A percentile compares a stretch with the other conserved stretches of the same genome.
Conservation (phyloP, 148 eudicot genomes). For the Rhododendron molle region DNA sequence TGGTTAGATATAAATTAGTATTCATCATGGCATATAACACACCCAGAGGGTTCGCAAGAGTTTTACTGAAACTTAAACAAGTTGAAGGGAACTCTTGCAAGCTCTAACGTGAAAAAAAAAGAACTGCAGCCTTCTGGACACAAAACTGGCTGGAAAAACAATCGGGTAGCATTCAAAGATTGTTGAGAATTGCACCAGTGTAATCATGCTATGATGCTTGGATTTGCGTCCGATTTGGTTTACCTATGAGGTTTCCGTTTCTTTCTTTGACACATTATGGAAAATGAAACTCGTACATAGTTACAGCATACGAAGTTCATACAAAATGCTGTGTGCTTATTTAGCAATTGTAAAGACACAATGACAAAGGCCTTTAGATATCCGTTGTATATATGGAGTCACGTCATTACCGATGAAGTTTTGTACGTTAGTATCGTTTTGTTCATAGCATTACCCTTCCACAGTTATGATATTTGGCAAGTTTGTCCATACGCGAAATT, state of each 20-base stretch:
- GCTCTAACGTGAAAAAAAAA: background rate
- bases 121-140: background rate
- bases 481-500: background rate
- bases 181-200: background rate
- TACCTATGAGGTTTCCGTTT: too few species aligned
- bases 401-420: background rate
- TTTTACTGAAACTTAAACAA: background rate
- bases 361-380: background rate
- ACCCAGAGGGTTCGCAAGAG: background rate
- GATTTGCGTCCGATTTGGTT: background rate
- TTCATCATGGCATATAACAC: background rate
- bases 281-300: background rate
- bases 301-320: background rate
- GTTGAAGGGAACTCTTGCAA: background rate
- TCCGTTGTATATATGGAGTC: background rate
- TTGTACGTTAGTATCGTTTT: too few species aligned
- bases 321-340: background rate
- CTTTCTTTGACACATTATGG: background rate
- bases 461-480: background rate
- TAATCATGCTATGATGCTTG: background rate
- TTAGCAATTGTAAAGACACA: background rate
- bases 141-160: background rate
- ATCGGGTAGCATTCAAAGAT: background rate
- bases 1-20: background rate
- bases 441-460: background rate